A percentile compares a stretch with the other conserved stretches of the same genome.
phyloP scores from a whole-genome alignment of 345 rosid species.

The Hibiscus trionum region DNA sequence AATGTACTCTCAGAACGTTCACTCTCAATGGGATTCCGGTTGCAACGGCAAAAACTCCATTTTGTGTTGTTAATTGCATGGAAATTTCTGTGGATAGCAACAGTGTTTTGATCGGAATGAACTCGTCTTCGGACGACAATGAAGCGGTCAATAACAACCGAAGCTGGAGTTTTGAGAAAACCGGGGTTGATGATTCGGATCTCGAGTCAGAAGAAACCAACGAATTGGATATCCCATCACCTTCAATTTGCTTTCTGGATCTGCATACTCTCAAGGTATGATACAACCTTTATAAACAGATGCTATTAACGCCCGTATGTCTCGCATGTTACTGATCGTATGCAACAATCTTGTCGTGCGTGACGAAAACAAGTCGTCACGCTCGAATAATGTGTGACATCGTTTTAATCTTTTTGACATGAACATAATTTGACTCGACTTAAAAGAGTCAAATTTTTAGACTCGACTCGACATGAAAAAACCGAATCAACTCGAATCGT shows the following conservation, averaged over 20 bases:
- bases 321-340: neutral
- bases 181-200: conserved; percentile 27
- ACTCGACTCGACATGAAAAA: no score
- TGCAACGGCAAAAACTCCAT: conserved; percentile 57
- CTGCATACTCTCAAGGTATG: conserved; percentile 71
- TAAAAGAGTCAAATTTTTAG: no score
- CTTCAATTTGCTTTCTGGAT: conserved; percentile 81
- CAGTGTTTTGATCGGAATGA: conserved; percentile 65
- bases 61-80: conserved; percentile 65
- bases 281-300: neutral
- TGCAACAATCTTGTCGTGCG: neutral
- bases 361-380: neutral
- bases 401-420: neutral
- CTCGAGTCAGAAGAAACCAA: conserved; percentile 26
- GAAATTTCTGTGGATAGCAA: conserved; percentile 77
- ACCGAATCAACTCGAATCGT: no score
- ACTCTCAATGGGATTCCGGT: conserved; percentile 66
- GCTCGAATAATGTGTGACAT: neutral
- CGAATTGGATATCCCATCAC: conserved; percentile 47
- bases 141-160: conserved; percentile 15
- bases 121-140: conserved; percentile 30
- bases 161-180: conserved; percentile 13
- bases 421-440: no score
- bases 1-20: conserved; percentile 54
- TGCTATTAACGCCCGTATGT: no score